Base-by-base conservation (phyloP, 2,329 filamentous ascomycete genomes). In the Celoporthe dispersa region DNA sequence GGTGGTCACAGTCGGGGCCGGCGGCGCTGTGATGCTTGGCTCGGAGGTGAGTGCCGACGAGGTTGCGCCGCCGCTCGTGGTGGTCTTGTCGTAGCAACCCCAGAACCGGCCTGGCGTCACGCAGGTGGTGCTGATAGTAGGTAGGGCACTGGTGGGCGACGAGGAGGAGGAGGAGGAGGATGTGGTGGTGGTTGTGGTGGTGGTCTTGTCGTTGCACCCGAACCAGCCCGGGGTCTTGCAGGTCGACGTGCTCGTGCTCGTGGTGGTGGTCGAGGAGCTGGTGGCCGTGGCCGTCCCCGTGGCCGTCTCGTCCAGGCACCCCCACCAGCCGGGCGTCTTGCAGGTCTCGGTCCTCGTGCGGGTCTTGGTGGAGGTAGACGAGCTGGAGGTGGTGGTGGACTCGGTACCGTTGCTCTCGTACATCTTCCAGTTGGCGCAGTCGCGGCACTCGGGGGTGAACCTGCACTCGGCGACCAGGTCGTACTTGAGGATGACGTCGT, bases 371-470 rank as follows among this genome's bases (percentile, higher is more conserved):
- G 85, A 85, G 1, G 87, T 85, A 1, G 86, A 87, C 0, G 86
- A 85, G 4, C 83, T 84, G 1, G 88, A 85, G 0, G 89, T 89
- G 0, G 91, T 92, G 0, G 90, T 94, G 1, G 85, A 87, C 73
- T 94, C 91, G 1, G 92, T 96, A 39, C 92, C 92, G 78, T 98
- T 98, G 79, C 94, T 97, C 80, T 94, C 91, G 77, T 93, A 97
- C 84, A 94, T 97, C 77, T 97, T 97, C 96, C 96, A 98, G 68
- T 91, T 90, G 70, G 89, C 93, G 77, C 95, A 98, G 79, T 99
- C 96, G 55, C 92, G 89, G 78, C 96, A 98, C 66, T 94, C 91
- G 31, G 89, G 86, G 8, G 95, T 94, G 39, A 87, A 85, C 67
- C 87, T 87, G 80, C 96, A 98, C 73, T 88, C 83, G 0, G 96